phyloP scores from a whole-genome alignment of 2,329 filamentous ascomycete species.

The Penicillium sp. region DNA sequence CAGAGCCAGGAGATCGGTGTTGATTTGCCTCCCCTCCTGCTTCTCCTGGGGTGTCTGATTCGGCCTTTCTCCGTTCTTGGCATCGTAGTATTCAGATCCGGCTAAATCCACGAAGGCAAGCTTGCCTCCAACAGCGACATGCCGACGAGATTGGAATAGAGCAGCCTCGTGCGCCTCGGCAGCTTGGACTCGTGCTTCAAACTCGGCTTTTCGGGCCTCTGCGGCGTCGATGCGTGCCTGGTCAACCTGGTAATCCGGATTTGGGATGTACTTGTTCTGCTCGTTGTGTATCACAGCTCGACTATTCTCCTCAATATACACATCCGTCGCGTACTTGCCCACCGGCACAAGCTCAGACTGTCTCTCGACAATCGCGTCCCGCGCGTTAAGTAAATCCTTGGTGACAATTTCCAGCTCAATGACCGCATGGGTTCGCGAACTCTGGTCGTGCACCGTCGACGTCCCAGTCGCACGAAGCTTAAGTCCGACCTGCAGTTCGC shows the following conservation, averaged over 20 bases:
- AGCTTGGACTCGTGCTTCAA: not conserved
- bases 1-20: slow-evolving; percentile 48
- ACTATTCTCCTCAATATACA: not conserved
- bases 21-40: slow-evolving; percentile 46
- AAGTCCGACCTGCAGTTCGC: not conserved
- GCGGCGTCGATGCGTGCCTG: not conserved
- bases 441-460: not conserved
- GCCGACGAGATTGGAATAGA: not conserved
- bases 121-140: not conserved
- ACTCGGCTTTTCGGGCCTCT: not conserved
- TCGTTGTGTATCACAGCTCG: not conserved
- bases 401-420: not conserved
- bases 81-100: not conserved
- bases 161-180: not conserved
- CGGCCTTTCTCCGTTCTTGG: slow-evolving; percentile 2
- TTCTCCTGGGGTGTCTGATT: slow-evolving; percentile 44
- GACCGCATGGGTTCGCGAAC: not conserved
- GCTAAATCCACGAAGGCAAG: not conserved
- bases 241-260: not conserved
- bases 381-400: not conserved
- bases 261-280: not conserved
- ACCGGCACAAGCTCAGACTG: not conserved
- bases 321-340: not conserved
- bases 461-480: not conserved
- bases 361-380: not conserved